A percentile compares a stretch with the other conserved stretches of the same genome.
These are phyloP conservation scores for Fusarium decemcellulare DNA, from an alignment of 2,329 filamentous ascomycete species.

Conservation along the genomic window DNA sequence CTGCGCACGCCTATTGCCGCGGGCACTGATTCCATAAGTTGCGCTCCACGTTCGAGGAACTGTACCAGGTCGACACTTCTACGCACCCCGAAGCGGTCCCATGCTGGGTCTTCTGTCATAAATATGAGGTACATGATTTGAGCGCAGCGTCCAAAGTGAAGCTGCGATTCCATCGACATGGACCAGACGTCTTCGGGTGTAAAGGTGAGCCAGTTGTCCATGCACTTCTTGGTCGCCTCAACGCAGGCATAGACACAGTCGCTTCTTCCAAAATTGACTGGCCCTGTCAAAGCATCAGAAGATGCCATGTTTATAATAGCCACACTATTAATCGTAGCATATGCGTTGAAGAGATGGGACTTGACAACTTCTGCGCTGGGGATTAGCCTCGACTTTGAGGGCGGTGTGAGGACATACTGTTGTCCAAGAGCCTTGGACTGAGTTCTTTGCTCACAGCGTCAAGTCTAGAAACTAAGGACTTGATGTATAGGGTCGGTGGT, in stretches of 20 bases:
- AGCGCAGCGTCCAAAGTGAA: conserved; percentile 52
- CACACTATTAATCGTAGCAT: conserved; percentile 56
- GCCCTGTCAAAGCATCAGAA: conserved; percentile 20
- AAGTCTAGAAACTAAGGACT: conserved; percentile 18
- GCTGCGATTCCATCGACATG: conserved; percentile 45
- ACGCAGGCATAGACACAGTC: conserved; percentile 50
- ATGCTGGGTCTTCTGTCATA: conserved; percentile 54
- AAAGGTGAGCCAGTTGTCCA: conserved; percentile 52
- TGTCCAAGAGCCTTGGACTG: conserved; percentile 31
- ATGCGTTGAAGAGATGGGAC: conserved; percentile 53
- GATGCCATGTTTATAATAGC: conserved; percentile 37
- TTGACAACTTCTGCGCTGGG: conserved; percentile 50
- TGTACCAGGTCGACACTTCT: conserved; percentile 52
- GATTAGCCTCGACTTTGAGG: neutral
- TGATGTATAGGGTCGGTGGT: conserved; percentile 48
- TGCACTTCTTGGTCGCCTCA: conserved; percentile 43
- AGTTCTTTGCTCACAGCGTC: conserved; percentile 1
- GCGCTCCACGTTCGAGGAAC: neutral
- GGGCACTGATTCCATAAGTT: no score
- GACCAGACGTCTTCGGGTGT: conserved; percentile 43
- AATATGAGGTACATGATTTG: conserved; percentile 46
- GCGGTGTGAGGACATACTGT: conserved; percentile 45
- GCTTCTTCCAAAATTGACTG: conserved; percentile 30
- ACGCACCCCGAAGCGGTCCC: conserved; percentile 53
- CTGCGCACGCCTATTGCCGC: no score